Base-by-base conservation (phyloP, 805 yeast species). In the Pichia gijzeniarum region DNA sequence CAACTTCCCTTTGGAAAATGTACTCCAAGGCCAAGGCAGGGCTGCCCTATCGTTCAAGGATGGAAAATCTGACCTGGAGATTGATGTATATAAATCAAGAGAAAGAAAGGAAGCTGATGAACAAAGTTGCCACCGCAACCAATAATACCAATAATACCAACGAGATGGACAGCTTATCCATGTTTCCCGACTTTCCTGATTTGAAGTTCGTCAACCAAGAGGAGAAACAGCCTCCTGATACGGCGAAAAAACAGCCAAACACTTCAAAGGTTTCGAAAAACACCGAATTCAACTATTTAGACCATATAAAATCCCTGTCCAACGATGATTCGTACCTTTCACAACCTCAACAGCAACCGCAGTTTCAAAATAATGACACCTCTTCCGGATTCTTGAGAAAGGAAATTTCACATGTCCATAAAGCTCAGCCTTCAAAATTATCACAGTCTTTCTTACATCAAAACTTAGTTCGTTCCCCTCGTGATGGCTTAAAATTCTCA, bases 11-110 rank as follows among this genome's bases (percentile, higher is more conserved):
- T 19, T 89, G 95, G 95, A 79, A 79, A 57, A 76, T 89, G 82
- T 89, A 89, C 63, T 71, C 82, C 42, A 76, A 75, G 52, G 95
- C 95, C 14, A 79, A 77, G 52, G 80, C 85, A 10, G 72, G 82
- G 12, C 65, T 89, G 35, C 95, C 95, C 1, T 80, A 85, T 60
- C 74, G 76, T 45, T 74, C 78, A 22, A 69, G 96, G 41, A 83
- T 89, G 80, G 87, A 85, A 57, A 89, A 89, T 59, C 63, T 88
- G 44, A 80, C 95, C 9, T 88, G 96, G 96, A 68, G 96, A 48
- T 74, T 88, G 78, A 82, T 88, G 90, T 77, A 73, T 37, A 68
- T 82, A 53, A 72, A 65, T 48, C 43, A 59, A 49, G 43, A 54
- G 40, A 48, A 52, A 20, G 45, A 40, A 40, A 21, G 43, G 46